phyloP scores from a whole-genome alignment of 2,329 filamentous ascomycete genomes.

The Xylariaceae sp. region DNA sequence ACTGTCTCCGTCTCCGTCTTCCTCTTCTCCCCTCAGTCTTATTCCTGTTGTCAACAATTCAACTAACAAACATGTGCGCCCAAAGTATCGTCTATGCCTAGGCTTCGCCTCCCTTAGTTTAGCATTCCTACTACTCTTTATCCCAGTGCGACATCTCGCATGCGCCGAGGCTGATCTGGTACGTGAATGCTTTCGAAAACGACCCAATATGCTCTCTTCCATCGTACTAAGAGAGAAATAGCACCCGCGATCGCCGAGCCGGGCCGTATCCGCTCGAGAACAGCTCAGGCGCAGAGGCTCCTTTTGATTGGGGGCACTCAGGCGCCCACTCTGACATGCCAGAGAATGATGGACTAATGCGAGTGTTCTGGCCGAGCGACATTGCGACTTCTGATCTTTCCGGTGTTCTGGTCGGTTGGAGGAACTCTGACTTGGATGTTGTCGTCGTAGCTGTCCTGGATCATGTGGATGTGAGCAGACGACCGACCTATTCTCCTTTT shows the following conservation, averaged over 20 bases:
- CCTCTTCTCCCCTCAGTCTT: background rate
- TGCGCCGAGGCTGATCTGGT: slow-evolving; percentile 75
- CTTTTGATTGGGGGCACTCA: slow-evolving; percentile 56
- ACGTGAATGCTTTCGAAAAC: slow-evolving; percentile 35
- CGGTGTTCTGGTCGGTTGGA: slow-evolving; percentile 91
- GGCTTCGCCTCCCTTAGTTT: slow-evolving; percentile 77
- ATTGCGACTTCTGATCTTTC: slow-evolving; percentile 64
- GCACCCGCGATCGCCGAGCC: slow-evolving; percentile 75
- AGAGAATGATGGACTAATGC: slow-evolving; percentile 83
- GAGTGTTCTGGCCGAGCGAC: slow-evolving; percentile 97
- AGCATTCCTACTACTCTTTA: slow-evolving; percentile 75
- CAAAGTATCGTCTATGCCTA: slow-evolving; percentile 74
- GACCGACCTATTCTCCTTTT: slow-evolving; percentile 1
- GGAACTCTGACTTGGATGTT: slow-evolving; percentile 84
- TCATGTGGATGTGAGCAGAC: slow-evolving; percentile 71
- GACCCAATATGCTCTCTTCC: background rate
- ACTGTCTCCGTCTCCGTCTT: background rate
- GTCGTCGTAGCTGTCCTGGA: slow-evolving; percentile 86
- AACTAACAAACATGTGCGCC: slow-evolving; percentile 1
- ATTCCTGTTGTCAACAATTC: background rate
- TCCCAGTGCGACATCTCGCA: slow-evolving; percentile 80
- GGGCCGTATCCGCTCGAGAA: slow-evolving; percentile 89
- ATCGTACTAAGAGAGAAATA: slow-evolving; percentile 23
- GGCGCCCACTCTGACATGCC: slow-evolving; percentile 50
- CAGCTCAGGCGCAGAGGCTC: slow-evolving; percentile 91